Conservation (phyloP, 192 early-diverging fungal genomes). For the Coemansia sp. region DNA sequence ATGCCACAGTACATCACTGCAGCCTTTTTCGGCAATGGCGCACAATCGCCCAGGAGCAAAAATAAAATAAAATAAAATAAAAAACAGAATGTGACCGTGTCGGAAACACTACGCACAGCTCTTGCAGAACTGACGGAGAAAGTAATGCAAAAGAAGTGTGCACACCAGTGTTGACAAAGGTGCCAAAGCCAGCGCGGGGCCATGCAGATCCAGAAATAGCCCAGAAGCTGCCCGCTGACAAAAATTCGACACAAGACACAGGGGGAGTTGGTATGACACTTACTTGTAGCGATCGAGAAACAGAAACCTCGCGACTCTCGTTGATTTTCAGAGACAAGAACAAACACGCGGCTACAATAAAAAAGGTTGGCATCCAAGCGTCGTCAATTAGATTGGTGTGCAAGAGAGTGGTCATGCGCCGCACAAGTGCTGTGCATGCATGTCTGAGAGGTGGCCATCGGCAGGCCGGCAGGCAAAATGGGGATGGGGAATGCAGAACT, state of each 20-base stretch:
- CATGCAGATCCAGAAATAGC: slow-evolving; percentile 6
- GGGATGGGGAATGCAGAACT: slow-evolving; percentile 5
- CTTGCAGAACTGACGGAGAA: not conserved
- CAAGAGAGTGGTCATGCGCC: not conserved
- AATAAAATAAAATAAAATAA: not conserved
- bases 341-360: slow-evolving; percentile 38
- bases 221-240: slow-evolving; percentile 1
- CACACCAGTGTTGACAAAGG: too few species aligned
- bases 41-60: not conserved
- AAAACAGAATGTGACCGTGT: not conserved
- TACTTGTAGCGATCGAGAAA: slow-evolving; percentile 52
- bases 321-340: slow-evolving; percentile 50
- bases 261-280: not conserved
- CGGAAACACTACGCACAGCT: not conserved
- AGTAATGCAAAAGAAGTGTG: not conserved
- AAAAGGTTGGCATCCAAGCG: not conserved
- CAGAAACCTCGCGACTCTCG: slow-evolving; percentile 42
- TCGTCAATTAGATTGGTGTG: not conserved
- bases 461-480: not conserved
- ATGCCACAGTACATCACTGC: slow-evolving; percentile 12
- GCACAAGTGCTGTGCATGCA: not conserved
- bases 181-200: not conserved
- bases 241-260: not conserved
- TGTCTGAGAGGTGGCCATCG: not conserved
- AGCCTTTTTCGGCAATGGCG: slow-evolving; percentile 9